Base-by-base conservation (phyloP, 2,329 filamentous ascomycete species). In the Bimuria novae-zelandiae region DNA sequence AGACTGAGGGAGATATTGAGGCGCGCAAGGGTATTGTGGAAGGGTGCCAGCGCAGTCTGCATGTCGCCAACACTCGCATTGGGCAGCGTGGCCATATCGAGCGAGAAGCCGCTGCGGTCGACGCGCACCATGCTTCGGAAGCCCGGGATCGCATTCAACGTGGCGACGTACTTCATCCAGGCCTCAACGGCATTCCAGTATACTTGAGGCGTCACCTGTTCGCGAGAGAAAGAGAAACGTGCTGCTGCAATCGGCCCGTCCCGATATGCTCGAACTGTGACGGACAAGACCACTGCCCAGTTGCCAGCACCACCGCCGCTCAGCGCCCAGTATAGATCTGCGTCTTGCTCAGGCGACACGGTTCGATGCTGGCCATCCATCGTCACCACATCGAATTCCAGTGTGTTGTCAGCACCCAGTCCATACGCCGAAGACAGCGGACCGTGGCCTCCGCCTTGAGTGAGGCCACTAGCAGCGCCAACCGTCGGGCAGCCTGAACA, bases 241-340 rank as follows among this genome's bases (percentile, higher is more conserved):
- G 53, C 59, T 22, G 41, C 45, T 3, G 14, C 33, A 17, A 59
- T 41, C 3, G 10, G 7, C 1, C 10, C 23, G 32, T 64, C 56
- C 1, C 45, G 11, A 27, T 56, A 50, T 16, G 53, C 54, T 39
- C 57, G 56, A 7, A 60, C 49, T 2, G 61, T 64, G 2, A 61
- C 8, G 1, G 56, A 55, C 10, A 58, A 25, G 10, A 62, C 64
- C 10, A 64, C 52, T 21, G 52, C 66, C 32, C 51, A 69, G 0
- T 61, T 58, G 1, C 59, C 48, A 14, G 11, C 25, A 17, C 71
- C 69, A 23, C 69, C 72, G 7, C 66, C 67, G 14, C 54, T 60
- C 2, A 75, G 55, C 7, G 72, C 72, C 72, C 71, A 75, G 59
- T 71, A 74, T 1, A 73, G 63, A 35, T 74, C 71, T 2, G 59